These are phyloP conservation scores for Microbotryum saponariae DNA, from an alignment of 1,284 basidiomycete species.

Conservation along the genomic window DNA sequence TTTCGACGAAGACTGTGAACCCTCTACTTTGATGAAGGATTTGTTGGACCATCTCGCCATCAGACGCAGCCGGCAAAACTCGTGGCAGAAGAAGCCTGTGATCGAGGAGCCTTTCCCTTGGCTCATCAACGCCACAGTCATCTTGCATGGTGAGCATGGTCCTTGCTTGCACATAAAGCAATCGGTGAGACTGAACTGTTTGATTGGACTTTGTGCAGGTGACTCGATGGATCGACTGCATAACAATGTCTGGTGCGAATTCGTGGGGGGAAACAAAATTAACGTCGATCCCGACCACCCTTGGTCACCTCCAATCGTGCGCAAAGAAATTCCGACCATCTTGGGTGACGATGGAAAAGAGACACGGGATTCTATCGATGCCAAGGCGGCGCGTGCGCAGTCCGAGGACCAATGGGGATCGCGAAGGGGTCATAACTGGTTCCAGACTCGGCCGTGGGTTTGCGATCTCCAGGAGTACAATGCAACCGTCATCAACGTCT, in stretches of 20 bases:
- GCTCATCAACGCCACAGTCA: slow-evolving; percentile 22
- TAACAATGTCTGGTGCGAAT: slow-evolving; percentile 22
- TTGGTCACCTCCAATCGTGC: slow-evolving; percentile 15
- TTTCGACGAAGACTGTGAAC: slow-evolving; percentile 17
- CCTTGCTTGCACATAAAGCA: too few relatives aligned
- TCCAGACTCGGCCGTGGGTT: slow-evolving; percentile 7
- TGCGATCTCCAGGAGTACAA: slow-evolving; percentile 26
- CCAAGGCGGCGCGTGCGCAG: slow-evolving; percentile 3
- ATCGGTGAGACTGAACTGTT: too few relatives aligned
- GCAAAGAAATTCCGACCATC: slow-evolving; percentile 19
- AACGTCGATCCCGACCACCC: too few relatives aligned
- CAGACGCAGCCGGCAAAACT: too few relatives aligned
- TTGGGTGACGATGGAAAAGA: slow-evolving; percentile 13
- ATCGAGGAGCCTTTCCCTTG: slow-evolving; percentile 6
- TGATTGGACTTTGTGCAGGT: slow-evolving; percentile 2
- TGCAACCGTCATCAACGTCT: slow-evolving; percentile 22
- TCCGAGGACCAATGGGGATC: slow-evolving; percentile 23
- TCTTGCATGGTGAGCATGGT: slow-evolving; percentile 14
- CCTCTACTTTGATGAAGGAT: slow-evolving; percentile 16
- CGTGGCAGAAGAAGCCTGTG: too few relatives aligned
- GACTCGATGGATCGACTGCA: slow-evolving; percentile 34
- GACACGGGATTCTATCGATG: slow-evolving; percentile 13
- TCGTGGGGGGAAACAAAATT: too few relatives aligned
- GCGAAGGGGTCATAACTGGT: slow-evolving; percentile 17
- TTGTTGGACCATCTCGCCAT: neutral